Percentiles rank a stretch among this genome's conserved stretches.
These are phyloP conservation scores for Lactarius vividus DNA, from an alignment of 768 basidiomycete species.

Conservation along the genomic window DNA sequence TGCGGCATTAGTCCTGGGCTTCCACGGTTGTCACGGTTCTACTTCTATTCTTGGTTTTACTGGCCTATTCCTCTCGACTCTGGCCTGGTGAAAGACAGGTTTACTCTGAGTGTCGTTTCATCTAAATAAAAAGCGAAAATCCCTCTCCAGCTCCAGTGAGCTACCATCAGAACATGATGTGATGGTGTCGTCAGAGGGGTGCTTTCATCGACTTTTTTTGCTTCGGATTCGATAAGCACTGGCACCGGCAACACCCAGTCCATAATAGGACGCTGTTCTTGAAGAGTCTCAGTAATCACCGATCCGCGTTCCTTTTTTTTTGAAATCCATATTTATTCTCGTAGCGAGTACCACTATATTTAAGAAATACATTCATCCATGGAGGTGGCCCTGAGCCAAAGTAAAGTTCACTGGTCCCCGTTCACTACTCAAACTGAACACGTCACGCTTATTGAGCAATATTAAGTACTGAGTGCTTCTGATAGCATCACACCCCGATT, in stretches of 20 bases:
- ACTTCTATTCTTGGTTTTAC: neutral
- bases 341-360: too few relatives aligned
- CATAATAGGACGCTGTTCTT: neutral
- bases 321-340: too few relatives aligned
- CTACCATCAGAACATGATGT: neutral
- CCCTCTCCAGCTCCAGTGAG: neutral
- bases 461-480: neutral
- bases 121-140: neutral
- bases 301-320: too few relatives aligned
- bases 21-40: neutral
- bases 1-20: too few relatives aligned
- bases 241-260: neutral
- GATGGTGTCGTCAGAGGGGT: neutral
- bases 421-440: neutral
- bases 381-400: too few relatives aligned
- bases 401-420: neutral
- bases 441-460: neutral
- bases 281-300: neutral
- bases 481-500: neutral
- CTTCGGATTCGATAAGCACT: neutral
- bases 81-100: too few relatives aligned
- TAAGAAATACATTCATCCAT: too few relatives aligned
- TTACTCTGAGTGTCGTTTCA: neutral
- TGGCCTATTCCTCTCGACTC: neutral
- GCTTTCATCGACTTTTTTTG: neutral